Percentiles rank a stretch among this genome's conserved stretches.
These are phyloP conservation scores for Catunica adiposa DNA, from an alignment of 2,329 filamentous ascomycete genomes.

Conservation along the genomic window DNA sequence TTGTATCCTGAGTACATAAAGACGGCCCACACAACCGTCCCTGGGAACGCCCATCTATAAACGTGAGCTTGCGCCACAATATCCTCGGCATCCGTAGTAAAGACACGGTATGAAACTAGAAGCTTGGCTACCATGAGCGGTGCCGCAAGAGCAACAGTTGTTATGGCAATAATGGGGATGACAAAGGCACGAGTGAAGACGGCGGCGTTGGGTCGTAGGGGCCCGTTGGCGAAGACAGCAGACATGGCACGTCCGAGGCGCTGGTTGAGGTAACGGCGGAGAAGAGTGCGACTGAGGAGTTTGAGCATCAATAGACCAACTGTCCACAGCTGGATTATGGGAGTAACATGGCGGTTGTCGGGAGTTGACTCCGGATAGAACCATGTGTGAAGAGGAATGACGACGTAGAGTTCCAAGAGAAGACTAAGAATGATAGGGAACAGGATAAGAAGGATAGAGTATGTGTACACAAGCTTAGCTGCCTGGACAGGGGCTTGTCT, in stretches of 20 bases:
- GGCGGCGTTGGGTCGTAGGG: slow-evolving; percentile 58
- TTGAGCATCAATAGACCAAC: slow-evolving; percentile 82
- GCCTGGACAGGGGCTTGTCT: slow-evolving; percentile 14
- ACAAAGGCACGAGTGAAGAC: slow-evolving; percentile 76
- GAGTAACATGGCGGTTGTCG: slow-evolving; percentile 46
- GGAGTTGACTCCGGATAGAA: slow-evolving; percentile 28
- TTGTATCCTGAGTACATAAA: slow-evolving; percentile 33
- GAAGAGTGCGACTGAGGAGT: slow-evolving; percentile 41
- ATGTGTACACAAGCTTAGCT: slow-evolving; percentile 49
- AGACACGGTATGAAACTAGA: slow-evolving; percentile 2
- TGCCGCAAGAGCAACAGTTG: slow-evolving; percentile 41
- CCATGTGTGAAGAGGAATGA: slow-evolving; percentile 75
- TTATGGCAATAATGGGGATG: slow-evolving; percentile 53
- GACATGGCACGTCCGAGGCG: slow-evolving; percentile 59
- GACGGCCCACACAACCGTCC: slow-evolving; percentile 31
- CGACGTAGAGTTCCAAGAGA: slow-evolving; percentile 72
- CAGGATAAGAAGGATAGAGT: slow-evolving; percentile 55
- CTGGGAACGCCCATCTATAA: slow-evolving; percentile 54
- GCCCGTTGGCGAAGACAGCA: slow-evolving; percentile 57
- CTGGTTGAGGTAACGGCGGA: slow-evolving; percentile 23
- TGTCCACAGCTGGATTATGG: slow-evolving; percentile 87
- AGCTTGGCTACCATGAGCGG: slow-evolving; percentile 33
- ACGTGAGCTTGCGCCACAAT: slow-evolving; percentile 21
- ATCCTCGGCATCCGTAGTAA: slow-evolving; percentile 12
- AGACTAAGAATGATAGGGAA: slow-evolving; percentile 67